Percentiles rank a stretch among this genome's conserved stretches.
Conservation (phyloP, 495 filamentous ascomycete species). For the Cairneyella variabilis region DNA sequence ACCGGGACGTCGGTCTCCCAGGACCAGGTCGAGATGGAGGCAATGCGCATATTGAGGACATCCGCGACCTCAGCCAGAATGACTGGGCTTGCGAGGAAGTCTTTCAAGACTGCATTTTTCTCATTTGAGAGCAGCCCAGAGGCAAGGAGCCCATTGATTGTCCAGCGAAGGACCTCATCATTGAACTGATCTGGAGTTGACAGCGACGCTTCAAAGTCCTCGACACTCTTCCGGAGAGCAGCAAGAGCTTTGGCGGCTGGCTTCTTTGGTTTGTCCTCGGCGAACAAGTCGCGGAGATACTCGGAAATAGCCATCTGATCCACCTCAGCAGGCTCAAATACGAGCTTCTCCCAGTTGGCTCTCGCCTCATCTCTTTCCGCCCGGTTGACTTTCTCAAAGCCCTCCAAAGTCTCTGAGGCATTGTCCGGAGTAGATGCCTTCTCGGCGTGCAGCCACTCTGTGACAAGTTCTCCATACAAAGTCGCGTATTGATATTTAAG, state of each 20-base stretch:
- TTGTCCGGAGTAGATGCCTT: constrained; percentile 8
- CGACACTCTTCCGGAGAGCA: constrained; percentile 38
- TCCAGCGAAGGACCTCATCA: constrained; percentile 40
- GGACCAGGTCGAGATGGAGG: constrained; percentile 54
- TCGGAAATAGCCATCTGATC: constrained; percentile 40
- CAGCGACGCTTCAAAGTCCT: constrained; percentile 41
- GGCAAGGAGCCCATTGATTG: constrained; percentile 48
- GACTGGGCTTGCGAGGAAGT: constrained; percentile 52
- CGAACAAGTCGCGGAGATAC: constrained; percentile 53
- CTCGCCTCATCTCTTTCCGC: constrained; percentile 45
- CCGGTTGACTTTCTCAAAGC: constrained; percentile 39
- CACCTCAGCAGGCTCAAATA: constrained; percentile 48
- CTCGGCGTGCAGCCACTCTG: constrained; percentile 51
- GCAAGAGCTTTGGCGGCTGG: constrained; percentile 36
- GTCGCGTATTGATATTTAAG: constrained; percentile 56
- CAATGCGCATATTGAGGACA: constrained; percentile 65
- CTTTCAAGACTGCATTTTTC: constrained; percentile 52
- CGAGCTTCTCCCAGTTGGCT: constrained; percentile 51
- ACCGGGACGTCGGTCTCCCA: constrained; percentile 54
- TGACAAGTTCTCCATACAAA: constrained; percentile 59
- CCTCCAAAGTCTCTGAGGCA: constrained; percentile 29
- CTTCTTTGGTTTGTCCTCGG: constrained; percentile 30
- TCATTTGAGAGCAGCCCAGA: constrained; percentile 57
- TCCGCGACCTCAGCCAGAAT: constrained; percentile 59
- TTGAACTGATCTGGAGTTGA: constrained; percentile 37